These are phyloP conservation scores for Athelia sp. DNA, from an alignment of 1,284 basidiomycete genomes.

Conservation along the genomic window DNA sequence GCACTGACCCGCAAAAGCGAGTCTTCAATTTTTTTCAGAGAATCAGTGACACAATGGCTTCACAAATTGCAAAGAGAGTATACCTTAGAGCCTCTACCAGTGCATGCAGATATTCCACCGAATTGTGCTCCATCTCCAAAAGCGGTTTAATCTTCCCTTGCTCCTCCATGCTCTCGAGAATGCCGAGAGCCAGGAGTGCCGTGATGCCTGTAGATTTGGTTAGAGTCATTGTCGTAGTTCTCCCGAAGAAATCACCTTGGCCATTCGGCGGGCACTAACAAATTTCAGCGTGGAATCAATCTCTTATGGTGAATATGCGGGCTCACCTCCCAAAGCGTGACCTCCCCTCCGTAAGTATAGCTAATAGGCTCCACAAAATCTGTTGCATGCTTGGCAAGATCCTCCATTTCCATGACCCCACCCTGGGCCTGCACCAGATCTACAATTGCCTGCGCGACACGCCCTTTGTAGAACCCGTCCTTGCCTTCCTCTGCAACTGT, in stretches of 20 bases:
- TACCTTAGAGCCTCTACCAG: constrained; percentile 81
- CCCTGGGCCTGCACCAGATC: constrained; percentile 79
- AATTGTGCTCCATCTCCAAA: constrained; percentile 82
- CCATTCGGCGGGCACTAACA: constrained; percentile 90
- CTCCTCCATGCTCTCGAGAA: constrained; percentile 82
- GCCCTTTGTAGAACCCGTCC: constrained; percentile 89
- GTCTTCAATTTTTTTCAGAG: constrained; percentile 26
- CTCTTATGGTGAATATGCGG: too few species aligned
- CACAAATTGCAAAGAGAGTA: constrained; percentile 17
- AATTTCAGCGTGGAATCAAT: constrained; percentile 8
- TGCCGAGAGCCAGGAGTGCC: constrained; percentile 87
- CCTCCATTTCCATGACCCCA: constrained; percentile 86
- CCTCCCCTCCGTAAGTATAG: constrained; percentile 80
- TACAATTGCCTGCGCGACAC: constrained; percentile 86
- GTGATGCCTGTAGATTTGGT: too few species aligned
- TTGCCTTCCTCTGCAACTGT: constrained; percentile 78
- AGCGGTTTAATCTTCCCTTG: constrained; percentile 69
- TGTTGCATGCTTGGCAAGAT: constrained; percentile 77
- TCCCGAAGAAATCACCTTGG: constrained; percentile 57
- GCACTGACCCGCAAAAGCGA: constrained; percentile 67
- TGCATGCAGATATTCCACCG: constrained; percentile 81
- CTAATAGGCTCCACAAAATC: constrained; percentile 85
- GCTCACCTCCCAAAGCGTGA: constrained; percentile 80
- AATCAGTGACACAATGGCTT: too few species aligned
- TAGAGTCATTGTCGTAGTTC: not conserved